Base-by-base conservation (phyloP, 2,329 filamentous ascomycete species). In the Alternaria sp. region DNA sequence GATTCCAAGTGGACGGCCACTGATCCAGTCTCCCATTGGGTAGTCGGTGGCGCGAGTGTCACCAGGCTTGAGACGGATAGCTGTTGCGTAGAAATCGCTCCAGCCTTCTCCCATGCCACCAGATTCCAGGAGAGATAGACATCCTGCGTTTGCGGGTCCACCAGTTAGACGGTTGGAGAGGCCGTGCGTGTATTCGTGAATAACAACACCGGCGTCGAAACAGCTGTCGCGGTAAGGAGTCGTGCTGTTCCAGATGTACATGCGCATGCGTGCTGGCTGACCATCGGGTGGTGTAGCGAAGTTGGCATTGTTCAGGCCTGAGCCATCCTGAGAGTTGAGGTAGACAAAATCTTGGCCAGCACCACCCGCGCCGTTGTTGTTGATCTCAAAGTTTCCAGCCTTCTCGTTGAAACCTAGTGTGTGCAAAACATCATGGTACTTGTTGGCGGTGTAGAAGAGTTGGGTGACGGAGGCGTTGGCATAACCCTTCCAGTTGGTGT, bases 381-480 rank as follows among this genome's bases (percentile, higher is more conserved):
- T 84, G 54, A 75, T 68, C 75, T 89, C 82, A 73, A 89, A 89
- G 76, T 89, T 89, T 6, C 86, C 86, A 1, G 87, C 86, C 1
- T 65, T 73, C 73, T 89, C 86, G 36, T 79, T 85, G 74, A 89
- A 89, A 5, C 87, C 86, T 0, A 89, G 82, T 6, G 78, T 71
- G 66, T 88, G 84, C 10, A 89, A 80, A 0, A 89, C 71, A 58
- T 89, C 87, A 67, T 89, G 87, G 74, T 85, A 88, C 34, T 79
- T 81, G 79, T 89, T 88, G 34, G 82, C 80, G 0, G 85, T 87
- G 79, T 89, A 89, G 77, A 87, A 89, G 5, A 88, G 81, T 74
- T 89, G 87, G 0, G 85, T 83, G 53, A 86, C 78, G 0, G 86
- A 86, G 2, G 85, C 85, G 48, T 88, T 83, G 4, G 78, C 74